Conservation (phyloP, 202 grass and related monocot species). For the Cymbopogon flexuosus region DNA sequence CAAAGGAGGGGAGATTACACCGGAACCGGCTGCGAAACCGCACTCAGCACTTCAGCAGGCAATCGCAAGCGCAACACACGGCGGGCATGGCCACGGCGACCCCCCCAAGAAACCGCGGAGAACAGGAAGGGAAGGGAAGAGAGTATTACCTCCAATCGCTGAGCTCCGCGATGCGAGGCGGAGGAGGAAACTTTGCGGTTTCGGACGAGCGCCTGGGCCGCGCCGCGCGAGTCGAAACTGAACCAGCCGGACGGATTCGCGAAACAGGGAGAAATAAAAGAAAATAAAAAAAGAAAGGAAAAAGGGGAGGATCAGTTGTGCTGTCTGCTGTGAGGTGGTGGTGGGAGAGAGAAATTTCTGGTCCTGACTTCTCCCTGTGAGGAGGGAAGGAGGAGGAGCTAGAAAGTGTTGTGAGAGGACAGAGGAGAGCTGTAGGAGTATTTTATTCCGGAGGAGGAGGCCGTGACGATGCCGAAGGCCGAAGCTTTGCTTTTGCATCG, state of each 20-base stretch:
- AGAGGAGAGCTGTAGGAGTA: neutral
- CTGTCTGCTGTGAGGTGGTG: neutral
- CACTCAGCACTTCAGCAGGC: neutral
- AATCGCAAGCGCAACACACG: neutral
- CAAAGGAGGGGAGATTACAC: no score
- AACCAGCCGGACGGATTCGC: neutral
- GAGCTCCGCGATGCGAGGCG: neutral
- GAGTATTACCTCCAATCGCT: slow-evolving; percentile 19
- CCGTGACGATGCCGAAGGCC: no score
- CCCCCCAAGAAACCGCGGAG: neutral
- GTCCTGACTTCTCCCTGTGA: no score
- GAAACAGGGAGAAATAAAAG: neutral
- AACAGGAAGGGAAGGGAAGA: neutral
- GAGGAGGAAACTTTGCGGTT: neutral
- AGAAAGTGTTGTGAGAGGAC: neutral
- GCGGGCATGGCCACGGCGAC: neutral
- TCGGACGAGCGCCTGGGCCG: neutral
- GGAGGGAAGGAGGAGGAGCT: neutral
- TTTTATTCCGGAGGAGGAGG: neutral
- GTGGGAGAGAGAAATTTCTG: no score
- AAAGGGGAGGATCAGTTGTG: neutral
- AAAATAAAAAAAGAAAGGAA: neutral
- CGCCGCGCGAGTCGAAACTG: neutral
- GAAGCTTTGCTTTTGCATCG: neutral
- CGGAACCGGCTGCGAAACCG: neutral